These are phyloP conservation scores for Erodium maritimum DNA, from an alignment of 345 rosid species.

Conservation along the genomic window DNA sequence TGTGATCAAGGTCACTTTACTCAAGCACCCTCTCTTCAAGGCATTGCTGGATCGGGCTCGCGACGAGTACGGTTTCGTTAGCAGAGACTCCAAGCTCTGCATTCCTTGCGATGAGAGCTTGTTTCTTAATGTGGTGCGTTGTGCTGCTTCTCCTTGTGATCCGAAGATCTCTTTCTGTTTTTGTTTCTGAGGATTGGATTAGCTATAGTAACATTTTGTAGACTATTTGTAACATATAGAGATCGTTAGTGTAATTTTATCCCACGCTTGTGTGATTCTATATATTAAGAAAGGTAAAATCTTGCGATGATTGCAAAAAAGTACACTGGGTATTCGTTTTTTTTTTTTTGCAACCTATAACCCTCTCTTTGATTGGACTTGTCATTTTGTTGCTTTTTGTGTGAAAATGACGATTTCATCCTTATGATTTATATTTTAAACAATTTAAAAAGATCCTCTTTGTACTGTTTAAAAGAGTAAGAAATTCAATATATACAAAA, in stretches of 20 bases:
- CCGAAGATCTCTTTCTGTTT: constrained; percentile 25
- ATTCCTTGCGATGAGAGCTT: constrained; percentile 69
- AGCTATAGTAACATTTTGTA: neutral
- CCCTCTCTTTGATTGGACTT: no score
- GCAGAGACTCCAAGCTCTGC: constrained; percentile 46
- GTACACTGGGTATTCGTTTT: no score
- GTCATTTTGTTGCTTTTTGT: no score
- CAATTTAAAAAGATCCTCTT: no score
- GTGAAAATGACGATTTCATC: no score
- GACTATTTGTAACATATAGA: neutral
- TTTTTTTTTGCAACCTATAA: no score
- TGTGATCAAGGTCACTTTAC: constrained; percentile 57
- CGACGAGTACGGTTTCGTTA: constrained; percentile 53
- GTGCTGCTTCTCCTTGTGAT: constrained; percentile 35
- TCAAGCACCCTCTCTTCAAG: constrained; percentile 64
- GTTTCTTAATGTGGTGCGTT: constrained; percentile 59
- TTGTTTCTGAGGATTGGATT: neutral
- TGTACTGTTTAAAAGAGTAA: no score
- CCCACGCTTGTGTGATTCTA: neutral
- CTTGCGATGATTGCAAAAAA: no score
- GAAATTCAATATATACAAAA: no score
- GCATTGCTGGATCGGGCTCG: constrained; percentile 65
- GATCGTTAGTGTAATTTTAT: neutral
- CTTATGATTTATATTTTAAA: no score
- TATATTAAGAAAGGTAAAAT: no score